Conservation (phyloP, 176 grass and related monocot species). For the Phragmites australis region DNA sequence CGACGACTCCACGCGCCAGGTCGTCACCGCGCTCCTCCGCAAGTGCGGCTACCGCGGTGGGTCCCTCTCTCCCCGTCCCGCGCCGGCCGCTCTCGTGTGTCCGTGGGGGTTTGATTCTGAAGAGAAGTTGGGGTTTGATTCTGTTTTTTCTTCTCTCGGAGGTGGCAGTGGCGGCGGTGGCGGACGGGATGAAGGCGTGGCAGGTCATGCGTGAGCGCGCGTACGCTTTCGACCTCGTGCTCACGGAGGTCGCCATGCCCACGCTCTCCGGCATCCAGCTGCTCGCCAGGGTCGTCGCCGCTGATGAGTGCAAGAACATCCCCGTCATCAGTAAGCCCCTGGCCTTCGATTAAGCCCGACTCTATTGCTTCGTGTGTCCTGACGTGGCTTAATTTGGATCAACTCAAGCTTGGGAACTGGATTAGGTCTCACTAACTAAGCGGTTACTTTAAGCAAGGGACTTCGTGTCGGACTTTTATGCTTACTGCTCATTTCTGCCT, state of each 20-base stretch:
- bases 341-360: not conserved
- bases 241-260: slow-evolving; percentile 95
- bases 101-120: not conserved
- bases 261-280: slow-evolving; percentile 85
- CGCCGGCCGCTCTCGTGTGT: not conserved
- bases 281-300: slow-evolving; percentile 66
- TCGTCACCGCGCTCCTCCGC: slow-evolving; percentile 91
- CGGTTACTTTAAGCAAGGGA: slow-evolving; percentile 7
- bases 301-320: slow-evolving; percentile 86
- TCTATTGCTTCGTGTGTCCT: not conserved
- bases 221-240: slow-evolving; percentile 87
- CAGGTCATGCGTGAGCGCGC: slow-evolving; percentile 65
- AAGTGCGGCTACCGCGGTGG: slow-evolving; percentile 96
- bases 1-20: slow-evolving; percentile 88
- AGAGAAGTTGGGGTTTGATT: not conserved
- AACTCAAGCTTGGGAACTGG: not conserved
- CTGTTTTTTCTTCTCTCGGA: not conserved
- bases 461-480: not conserved
- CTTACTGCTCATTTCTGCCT: not conserved
- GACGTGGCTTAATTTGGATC: not conserved
- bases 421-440: not conserved
- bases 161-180: slow-evolving; percentile 65
- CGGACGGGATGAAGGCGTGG: slow-evolving; percentile 94
- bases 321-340: slow-evolving; percentile 87
- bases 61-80: not conserved